phyloP scores from a whole-genome alignment of 2,329 filamentous ascomycete genomes.

The Talaromyces sp. region DNA sequence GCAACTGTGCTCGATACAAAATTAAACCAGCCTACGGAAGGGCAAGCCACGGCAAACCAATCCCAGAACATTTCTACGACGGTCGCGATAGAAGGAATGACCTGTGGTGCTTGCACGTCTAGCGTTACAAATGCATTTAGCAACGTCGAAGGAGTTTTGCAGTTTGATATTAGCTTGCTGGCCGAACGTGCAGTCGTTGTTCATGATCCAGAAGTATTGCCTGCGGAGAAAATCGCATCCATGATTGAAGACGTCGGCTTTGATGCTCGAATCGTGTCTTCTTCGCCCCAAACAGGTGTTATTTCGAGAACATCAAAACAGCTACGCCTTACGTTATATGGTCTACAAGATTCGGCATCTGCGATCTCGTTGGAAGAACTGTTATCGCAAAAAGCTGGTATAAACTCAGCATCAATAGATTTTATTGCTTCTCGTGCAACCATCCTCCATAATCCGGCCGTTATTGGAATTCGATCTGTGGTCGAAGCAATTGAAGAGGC shows the following conservation, averaged over 20 bases:
- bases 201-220: slow-evolving; percentile 67
- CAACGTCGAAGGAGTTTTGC: slow-evolving; percentile 67
- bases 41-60: slow-evolving; percentile 25
- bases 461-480: slow-evolving; percentile 72
- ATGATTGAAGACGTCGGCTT: slow-evolving; percentile 88
- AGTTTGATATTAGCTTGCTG: slow-evolving; percentile 91
- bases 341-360: slow-evolving; percentile 64
- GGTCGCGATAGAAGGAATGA: slow-evolving; percentile 91
- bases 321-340: slow-evolving; percentile 78
- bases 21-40: slow-evolving; percentile 24
- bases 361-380: slow-evolving; percentile 66
- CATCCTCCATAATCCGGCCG: slow-evolving; percentile 64
- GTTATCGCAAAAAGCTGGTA: slow-evolving; percentile 60
- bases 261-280: slow-evolving; percentile 75
- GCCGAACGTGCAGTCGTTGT: slow-evolving; percentile 86
- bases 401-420: slow-evolving; percentile 68
- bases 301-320: slow-evolving; percentile 53
- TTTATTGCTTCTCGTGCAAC: slow-evolving; percentile 68
- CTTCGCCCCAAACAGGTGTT: slow-evolving; percentile 55
- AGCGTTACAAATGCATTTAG: slow-evolving; percentile 80
- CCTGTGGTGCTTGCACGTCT: slow-evolving; percentile 91
- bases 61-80: slow-evolving; percentile 62
- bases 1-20: slow-evolving; percentile 68
- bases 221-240: slow-evolving; percentile 68
- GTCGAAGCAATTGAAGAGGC: slow-evolving; percentile 76